phyloP scores from a whole-genome alignment of 192 early-diverging fungal species.

The Anaeromyces robustus region DNA sequence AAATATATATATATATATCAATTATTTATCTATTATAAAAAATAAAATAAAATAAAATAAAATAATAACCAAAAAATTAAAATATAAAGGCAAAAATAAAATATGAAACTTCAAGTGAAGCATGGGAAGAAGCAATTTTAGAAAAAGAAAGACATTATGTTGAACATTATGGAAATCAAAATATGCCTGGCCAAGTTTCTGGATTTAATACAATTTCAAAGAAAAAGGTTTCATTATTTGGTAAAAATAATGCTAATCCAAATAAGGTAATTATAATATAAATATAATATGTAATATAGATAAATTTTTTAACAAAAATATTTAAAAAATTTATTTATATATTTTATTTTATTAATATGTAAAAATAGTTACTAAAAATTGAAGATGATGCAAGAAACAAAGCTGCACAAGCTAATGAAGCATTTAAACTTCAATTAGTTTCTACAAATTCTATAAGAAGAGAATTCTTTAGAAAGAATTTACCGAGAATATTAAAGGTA shows the following conservation, averaged over 20 bases:
- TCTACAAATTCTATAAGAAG: slow-evolving; percentile 56
- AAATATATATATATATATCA: no score
- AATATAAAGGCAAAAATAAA: not conserved
- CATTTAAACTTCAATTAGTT: slow-evolving; percentile 64
- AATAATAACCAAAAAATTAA: no score
- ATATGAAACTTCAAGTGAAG: not conserved
- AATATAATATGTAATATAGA: no score
- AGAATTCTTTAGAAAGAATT: slow-evolving; percentile 64
- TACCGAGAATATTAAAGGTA: slow-evolving; percentile 71
- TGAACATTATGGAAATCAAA: not conserved
- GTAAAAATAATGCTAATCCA: not conserved
- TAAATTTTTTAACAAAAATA: no score
- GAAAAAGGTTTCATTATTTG: not conserved
- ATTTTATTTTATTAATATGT: slow-evolving; percentile 1
- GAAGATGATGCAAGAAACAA: slow-evolving; percentile 81
- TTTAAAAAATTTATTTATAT: no score
- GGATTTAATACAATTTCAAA: slow-evolving; percentile 29
- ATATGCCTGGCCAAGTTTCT: slow-evolving; percentile 19
- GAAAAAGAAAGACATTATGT: not conserved
- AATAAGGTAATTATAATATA: slow-evolving; percentile 37
- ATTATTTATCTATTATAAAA: no score
- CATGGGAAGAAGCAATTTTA: not conserved
- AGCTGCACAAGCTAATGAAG: slow-evolving; percentile 62
- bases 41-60: no score
- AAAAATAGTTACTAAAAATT: slow-evolving; percentile 40